Percentiles rank a stretch among this genome's conserved stretches.
Conservation (phyloP, 192 early-diverging fungal species). For the Coemansia reversa region DNA sequence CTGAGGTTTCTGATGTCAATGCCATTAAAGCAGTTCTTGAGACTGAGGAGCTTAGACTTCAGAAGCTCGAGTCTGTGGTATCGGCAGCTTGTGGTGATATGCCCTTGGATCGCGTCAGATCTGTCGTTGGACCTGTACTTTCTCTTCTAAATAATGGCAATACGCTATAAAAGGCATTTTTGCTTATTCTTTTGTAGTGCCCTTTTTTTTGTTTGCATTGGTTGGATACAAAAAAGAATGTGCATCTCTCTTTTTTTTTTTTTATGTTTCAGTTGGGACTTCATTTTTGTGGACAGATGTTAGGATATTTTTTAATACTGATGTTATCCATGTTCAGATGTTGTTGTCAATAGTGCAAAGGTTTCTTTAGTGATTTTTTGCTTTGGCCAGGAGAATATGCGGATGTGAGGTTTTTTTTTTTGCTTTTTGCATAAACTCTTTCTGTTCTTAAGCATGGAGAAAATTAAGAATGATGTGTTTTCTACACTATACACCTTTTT, state of each 20-base stretch:
- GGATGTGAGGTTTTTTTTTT: neutral
- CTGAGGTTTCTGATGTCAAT: constrained; percentile 35
- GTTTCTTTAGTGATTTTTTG: neutral
- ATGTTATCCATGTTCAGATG: neutral
- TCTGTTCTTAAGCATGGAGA: neutral
- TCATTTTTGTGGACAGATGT: neutral
- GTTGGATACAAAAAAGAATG: neutral
- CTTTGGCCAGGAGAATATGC: neutral
- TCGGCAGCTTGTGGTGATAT: constrained; percentile 51
- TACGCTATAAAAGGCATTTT: constrained; percentile 14
- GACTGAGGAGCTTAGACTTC: constrained; percentile 42
- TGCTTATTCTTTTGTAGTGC: neutral
- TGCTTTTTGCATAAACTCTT: neutral
- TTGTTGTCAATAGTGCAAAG: neutral
- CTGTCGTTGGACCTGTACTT: constrained; percentile 48
- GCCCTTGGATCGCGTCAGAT: constrained; percentile 49
- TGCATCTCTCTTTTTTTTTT: neutral
- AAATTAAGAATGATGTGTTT: neutral
- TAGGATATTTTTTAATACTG: neutral
- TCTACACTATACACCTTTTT: neutral
- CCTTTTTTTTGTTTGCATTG: neutral
- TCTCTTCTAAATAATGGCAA: constrained; percentile 51
- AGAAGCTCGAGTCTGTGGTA: constrained; percentile 53
- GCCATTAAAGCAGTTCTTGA: constrained; percentile 29
- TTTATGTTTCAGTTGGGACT: neutral